These are phyloP conservation scores for Polytrichum commune DNA, from an alignment of 225 moss, liverwort and hornwort genomes.

Conservation along the genomic window DNA sequence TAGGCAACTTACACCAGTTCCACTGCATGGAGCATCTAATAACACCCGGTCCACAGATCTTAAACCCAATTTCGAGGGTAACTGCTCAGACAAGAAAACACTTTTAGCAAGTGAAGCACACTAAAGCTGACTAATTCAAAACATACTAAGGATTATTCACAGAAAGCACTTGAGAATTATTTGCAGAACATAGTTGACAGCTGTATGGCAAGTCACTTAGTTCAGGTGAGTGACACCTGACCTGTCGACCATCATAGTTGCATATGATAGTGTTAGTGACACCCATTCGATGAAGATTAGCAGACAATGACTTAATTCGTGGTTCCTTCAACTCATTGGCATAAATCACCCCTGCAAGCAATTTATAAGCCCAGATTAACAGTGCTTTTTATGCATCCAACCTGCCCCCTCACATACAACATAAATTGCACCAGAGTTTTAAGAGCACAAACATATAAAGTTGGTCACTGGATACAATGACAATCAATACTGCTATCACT, in stretches of 20 bases:
- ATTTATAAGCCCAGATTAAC: too few relatives aligned
- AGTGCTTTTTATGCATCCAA: too few relatives aligned
- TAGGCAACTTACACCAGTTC: slow-evolving; percentile 76
- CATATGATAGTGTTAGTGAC: slow-evolving; percentile 93
- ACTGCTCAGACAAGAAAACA: slow-evolving; percentile 35
- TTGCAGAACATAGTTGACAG: too few relatives aligned
- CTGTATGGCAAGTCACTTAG: background rate
- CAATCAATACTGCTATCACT: too few relatives aligned
- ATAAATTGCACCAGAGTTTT: background rate
- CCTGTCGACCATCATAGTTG: slow-evolving; percentile 99
- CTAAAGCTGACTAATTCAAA: too few relatives aligned
- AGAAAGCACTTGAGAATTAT: too few relatives aligned
- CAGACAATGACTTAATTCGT: slow-evolving; percentile 81
- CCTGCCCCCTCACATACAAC: too few relatives aligned
- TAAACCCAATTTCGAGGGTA: slow-evolving; percentile 75
- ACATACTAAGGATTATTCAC: too few relatives aligned
- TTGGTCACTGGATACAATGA: too few relatives aligned
- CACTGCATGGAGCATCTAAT: slow-evolving; percentile 96
- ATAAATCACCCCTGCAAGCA: slow-evolving; percentile 73
- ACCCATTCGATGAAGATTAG: slow-evolving; percentile 98
- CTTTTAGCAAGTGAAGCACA: background rate
- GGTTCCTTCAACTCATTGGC: slow-evolving; percentile 95
- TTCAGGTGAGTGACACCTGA: slow-evolving; percentile 37
- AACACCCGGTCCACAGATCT: slow-evolving; percentile 86
- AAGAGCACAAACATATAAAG: too few relatives aligned